Percentiles rank a stretch among this genome's conserved stretches.
These are phyloP conservation scores for Lathyrus sativus DNA, from an alignment of 306 rosid species.

Conservation along the genomic window DNA sequence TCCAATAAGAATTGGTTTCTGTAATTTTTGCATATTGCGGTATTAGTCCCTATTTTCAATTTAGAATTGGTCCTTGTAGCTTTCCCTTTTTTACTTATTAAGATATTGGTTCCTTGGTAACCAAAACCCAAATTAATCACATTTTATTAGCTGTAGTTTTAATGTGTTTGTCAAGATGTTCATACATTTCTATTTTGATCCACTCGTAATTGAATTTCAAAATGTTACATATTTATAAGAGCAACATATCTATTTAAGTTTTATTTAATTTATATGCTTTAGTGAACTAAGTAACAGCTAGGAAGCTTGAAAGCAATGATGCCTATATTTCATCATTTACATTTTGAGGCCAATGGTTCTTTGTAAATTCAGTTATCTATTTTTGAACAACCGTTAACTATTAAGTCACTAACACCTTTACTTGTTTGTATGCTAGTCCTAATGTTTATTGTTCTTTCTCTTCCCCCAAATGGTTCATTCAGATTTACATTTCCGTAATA, in stretches of 20 bases:
- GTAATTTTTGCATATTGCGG: neutral
- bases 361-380: too few relatives aligned
- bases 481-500: conserved; percentile 14
- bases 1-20: neutral
- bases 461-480: conserved; percentile 20
- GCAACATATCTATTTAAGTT: neutral
- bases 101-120: neutral
- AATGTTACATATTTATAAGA: conserved; percentile 14
- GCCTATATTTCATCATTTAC: too few relatives aligned
- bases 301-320: conserved; percentile 11
- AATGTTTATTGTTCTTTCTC: conserved; percentile 29
- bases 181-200: conserved; percentile 7
- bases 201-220: conserved; percentile 8
- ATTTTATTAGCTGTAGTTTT: neutral
- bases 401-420: neutral
- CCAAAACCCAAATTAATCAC: neutral
- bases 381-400: neutral
- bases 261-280: conserved; percentile 2
- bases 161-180: conserved; percentile 17
- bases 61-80: neutral
- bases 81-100: neutral
- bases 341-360: too few relatives aligned
- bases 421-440: conserved; percentile 16
- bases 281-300: neutral
- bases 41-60: neutral